Evolutionary conservation across 352 stramenopile species (phyloP).

Genomic region (Phytopythium vexans): DNA sequence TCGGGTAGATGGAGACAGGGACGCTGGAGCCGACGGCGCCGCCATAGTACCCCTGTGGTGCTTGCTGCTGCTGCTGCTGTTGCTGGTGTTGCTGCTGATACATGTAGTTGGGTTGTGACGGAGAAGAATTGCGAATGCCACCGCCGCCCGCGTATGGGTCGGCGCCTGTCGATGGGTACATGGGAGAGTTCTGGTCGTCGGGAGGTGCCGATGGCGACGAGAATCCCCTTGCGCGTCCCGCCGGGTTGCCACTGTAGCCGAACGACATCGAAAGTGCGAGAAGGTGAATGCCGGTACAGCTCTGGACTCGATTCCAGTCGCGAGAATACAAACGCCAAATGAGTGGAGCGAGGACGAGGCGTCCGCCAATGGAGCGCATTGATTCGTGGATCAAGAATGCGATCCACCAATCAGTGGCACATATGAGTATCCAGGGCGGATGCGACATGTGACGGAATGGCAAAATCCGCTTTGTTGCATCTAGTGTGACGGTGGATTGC

Average conservation of each 20-base stretch:
- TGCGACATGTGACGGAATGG: too few relatives aligned
- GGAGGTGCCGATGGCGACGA: conserved; percentile 39
- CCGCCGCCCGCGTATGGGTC: conserved; percentile 8
- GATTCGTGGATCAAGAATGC: too few relatives aligned
- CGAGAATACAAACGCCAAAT: too few relatives aligned
- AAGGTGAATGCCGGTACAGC: too few relatives aligned
- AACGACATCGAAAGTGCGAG: background rate
- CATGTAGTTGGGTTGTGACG: conserved; percentile 8
- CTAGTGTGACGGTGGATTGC: too few relatives aligned
- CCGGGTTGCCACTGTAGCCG: background rate
- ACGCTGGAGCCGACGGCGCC: conserved; percentile 10
- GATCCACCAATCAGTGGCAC: too few relatives aligned
- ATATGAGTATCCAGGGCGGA: too few relatives aligned
- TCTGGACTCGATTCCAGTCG: too few relatives aligned
- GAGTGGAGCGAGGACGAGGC: too few relatives aligned
- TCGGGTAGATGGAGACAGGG: conserved; percentile 12
- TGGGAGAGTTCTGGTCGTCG: conserved; percentile 11
- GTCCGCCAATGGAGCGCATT: too few relatives aligned
- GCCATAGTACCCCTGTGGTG: conserved; percentile 9
- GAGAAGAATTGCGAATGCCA: conserved; percentile 18
- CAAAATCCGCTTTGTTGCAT: too few relatives aligned
- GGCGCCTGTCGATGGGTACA: conserved; percentile 17
- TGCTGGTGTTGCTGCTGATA: conserved; percentile 13
- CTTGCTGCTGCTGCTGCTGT: conserved; percentile 11
- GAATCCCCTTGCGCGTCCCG: conserved; percentile 13